phyloP scores from a whole-genome alignment of 768 basidiomycete genomes.

The Megacollybia marginata region DNA sequence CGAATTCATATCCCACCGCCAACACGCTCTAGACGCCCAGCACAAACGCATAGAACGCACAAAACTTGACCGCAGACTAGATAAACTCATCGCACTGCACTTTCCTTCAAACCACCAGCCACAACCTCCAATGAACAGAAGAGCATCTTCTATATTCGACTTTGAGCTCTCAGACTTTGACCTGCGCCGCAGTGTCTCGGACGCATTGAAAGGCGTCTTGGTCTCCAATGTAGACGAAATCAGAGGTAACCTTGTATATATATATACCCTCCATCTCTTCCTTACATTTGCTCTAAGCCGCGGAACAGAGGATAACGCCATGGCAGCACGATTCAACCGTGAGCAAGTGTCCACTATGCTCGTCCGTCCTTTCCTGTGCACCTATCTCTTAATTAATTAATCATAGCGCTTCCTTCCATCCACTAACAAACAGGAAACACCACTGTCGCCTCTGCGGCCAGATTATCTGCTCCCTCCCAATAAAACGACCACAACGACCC shows the following conservation, averaged over 20 bases:
- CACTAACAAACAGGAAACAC: slow-evolving; percentile 89
- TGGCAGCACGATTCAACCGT: slow-evolving; percentile 85
- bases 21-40: slow-evolving; percentile 28
- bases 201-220: slow-evolving; percentile 62
- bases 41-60: slow-evolving; percentile 68
- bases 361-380: slow-evolving; percentile 32
- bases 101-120: slow-evolving; percentile 31
- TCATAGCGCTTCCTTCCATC: slow-evolving; percentile 66
- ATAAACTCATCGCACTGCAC: slow-evolving; percentile 77
- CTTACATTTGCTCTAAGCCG: slow-evolving; percentile 14
- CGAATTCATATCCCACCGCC: slow-evolving; percentile 56
- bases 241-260: slow-evolving; percentile 39
- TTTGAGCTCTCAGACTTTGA: neutral
- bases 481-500: slow-evolving; percentile 62
- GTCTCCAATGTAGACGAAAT: slow-evolving; percentile 47
- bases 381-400: neutral
- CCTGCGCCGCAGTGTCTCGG: slow-evolving; percentile 19
- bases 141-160: slow-evolving; percentile 44
- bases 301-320: slow-evolving; percentile 89
- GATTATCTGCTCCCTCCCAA: slow-evolving; percentile 84
- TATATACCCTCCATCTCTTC: slow-evolving; percentile 3
- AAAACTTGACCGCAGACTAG: slow-evolving; percentile 78
- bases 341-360: slow-evolving; percentile 80
- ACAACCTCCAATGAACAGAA: neutral
- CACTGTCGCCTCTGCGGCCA: slow-evolving; percentile 92